These are phyloP conservation scores for Pythium dissotocum DNA, from an alignment of 352 stramenopile species.

Conservation along the genomic window DNA sequence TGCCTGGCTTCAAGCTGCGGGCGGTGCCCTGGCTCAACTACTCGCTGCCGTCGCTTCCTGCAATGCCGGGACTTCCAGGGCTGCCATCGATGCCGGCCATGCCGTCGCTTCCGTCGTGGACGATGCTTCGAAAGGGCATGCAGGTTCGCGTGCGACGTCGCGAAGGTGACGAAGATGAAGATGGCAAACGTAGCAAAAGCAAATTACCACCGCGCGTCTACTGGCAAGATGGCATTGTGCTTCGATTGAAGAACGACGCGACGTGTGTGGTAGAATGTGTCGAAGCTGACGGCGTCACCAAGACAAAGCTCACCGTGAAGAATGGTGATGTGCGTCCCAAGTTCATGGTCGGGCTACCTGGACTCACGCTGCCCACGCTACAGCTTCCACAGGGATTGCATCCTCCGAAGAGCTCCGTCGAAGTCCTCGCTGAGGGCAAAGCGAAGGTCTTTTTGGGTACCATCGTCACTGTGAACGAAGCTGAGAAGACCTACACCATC, in stretches of 20 bases:
- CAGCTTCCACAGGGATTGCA: conserved; percentile 32
- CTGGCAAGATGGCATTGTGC: conserved; percentile 53
- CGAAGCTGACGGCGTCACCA: conserved; percentile 30
- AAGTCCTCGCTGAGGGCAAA: conserved; percentile 41
- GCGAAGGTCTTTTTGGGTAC: conserved; percentile 50
- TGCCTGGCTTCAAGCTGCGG: conserved; percentile 42
- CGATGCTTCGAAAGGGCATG: conserved; percentile 48
- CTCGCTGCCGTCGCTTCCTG: conserved; percentile 19
- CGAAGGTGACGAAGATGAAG: conserved; percentile 9
- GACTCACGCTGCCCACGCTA: conserved; percentile 30
- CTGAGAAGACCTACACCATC: conserved; percentile 54
- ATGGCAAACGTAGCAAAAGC: conserved; percentile 4
- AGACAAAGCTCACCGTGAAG: conserved; percentile 43
- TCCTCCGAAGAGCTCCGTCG: conserved; percentile 46
- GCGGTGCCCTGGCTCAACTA: conserved; percentile 54
- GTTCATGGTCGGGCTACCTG: conserved; percentile 37
- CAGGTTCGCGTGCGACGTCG: conserved; percentile 51
- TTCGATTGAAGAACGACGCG: conserved; percentile 46
- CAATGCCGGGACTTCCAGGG: conserved; percentile 17
- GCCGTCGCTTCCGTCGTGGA: conserved; percentile 21
- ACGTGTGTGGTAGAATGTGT: conserved; percentile 50
- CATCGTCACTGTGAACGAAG: conserved; percentile 42
- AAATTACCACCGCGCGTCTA: background rate
- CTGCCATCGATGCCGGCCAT: conserved; percentile 8
- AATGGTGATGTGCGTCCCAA: conserved; percentile 49